Conservation (phyloP, 1,284 basidiomycete genomes). For the Cryptococcus jaspeensis region DNA sequence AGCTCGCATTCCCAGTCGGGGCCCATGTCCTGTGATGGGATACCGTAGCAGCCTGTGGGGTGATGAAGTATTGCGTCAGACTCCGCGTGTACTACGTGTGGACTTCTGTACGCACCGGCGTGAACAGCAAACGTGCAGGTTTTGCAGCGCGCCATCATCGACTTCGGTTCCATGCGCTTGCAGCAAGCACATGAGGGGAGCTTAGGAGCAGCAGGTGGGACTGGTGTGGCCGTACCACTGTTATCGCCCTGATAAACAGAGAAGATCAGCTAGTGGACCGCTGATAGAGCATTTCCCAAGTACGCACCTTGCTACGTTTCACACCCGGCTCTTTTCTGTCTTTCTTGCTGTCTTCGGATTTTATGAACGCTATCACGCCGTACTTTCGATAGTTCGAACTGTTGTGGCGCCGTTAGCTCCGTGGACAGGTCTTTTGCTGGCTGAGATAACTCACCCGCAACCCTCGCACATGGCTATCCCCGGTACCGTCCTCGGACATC, state of each 20-base stretch:
- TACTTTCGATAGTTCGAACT: constrained; percentile 73
- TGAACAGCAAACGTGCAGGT: constrained; percentile 74
- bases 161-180: constrained; percentile 66
- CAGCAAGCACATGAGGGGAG: constrained; percentile 75
- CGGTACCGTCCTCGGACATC: constrained; percentile 70
- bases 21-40: constrained; percentile 60
- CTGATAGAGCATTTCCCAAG: neutral
- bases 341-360: constrained; percentile 44
- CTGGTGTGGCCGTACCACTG: constrained; percentile 40
- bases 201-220: constrained; percentile 52
- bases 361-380: constrained; percentile 59
- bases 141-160: constrained; percentile 74
- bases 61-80: constrained; percentile 1
- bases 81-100: neutral
- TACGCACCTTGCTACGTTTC: constrained; percentile 68
- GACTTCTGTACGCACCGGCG: constrained; percentile 57
- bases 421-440: neutral
- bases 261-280: neutral
- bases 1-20: constrained; percentile 81
- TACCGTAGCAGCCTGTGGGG: constrained; percentile 64
- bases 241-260: constrained; percentile 12
- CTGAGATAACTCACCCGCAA: constrained; percentile 62
- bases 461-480: constrained; percentile 71
- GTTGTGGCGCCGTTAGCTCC: neutral
- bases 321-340: constrained; percentile 52